Percentiles rank a stretch among this genome's conserved stretches.
Evolutionary conservation across 176 grass and related monocot genomes (phyloP).

Genomic region (Echinochloa phyllopogon): DNA sequence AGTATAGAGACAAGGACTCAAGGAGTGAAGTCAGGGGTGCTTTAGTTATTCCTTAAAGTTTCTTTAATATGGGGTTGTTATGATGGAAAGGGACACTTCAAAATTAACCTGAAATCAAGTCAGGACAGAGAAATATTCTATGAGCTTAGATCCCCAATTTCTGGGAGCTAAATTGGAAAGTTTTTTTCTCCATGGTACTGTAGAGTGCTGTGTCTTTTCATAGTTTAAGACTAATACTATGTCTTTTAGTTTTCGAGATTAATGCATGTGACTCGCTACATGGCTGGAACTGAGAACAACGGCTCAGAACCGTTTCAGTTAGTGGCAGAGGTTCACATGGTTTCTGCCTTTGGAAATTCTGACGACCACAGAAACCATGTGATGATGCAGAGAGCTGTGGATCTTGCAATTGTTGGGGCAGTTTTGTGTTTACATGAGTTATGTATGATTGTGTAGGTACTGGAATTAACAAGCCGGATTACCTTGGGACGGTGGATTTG

Average conservation of each 20-base stretch:
- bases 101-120: neutral
- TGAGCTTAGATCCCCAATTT: neutral
- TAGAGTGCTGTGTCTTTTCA: neutral
- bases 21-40: neutral
- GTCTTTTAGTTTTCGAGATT: neutral
- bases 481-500: slow-evolving; percentile 79
- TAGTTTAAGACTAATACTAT: neutral
- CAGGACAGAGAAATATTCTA: neutral
- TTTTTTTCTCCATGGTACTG: neutral
- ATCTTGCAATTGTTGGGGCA: neutral
- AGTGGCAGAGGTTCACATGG: slow-evolving; percentile 37
- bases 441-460: slow-evolving; percentile 60
- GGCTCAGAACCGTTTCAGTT: neutral
- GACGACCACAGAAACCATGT: slow-evolving; percentile 13
- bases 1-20: neutral
- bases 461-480: slow-evolving; percentile 91
- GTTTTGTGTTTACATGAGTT: neutral
- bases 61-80: neutral
- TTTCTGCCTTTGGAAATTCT: neutral
- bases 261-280: neutral
- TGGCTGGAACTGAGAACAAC: neutral
- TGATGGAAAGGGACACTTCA: slow-evolving; percentile 7
- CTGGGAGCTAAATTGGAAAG: neutral
- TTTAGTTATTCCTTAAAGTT: neutral
- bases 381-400: neutral